phyloP scores from a whole-genome alignment of 352 stramenopile genomes.

The Phytophthora boehmeriae region DNA sequence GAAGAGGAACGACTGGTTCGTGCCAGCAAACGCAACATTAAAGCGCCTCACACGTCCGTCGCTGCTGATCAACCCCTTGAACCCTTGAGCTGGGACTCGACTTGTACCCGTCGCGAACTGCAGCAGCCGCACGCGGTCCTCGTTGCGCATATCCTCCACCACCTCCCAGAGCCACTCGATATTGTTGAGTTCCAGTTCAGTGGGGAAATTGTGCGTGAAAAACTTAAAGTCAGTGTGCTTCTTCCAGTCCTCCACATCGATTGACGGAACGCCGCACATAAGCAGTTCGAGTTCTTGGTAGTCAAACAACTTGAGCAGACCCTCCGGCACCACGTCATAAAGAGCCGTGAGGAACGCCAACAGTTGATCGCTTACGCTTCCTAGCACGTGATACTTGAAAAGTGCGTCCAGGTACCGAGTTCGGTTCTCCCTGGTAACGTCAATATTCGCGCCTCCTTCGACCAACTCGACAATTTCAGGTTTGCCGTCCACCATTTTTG shows the following conservation, averaged over 20 bases:
- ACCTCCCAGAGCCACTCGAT: constrained; percentile 98
- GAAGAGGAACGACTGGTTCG: constrained; percentile 70
- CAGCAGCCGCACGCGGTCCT: constrained; percentile 77
- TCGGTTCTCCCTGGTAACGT: constrained; percentile 96
- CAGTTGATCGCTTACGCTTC: constrained; percentile 91
- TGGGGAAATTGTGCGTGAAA: constrained; percentile 67
- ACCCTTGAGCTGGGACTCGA: constrained; percentile 80
- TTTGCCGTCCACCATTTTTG: constrained; percentile 65
- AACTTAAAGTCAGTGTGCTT: constrained; percentile 86
- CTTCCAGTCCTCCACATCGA: constrained; percentile 82
- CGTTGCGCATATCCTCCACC: constrained; percentile 71
- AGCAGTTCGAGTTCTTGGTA: constrained; percentile 98
- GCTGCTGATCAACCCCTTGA: constrained; percentile 85
- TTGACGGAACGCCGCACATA: constrained; percentile 93
- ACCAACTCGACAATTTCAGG: constrained; percentile 90
- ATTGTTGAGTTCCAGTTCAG: constrained; percentile 85
- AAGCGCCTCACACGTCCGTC: constrained; percentile 81
- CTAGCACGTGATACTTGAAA: constrained; percentile 97
- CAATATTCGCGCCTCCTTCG: constrained; percentile 85
- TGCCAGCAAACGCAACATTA: constrained; percentile 72
- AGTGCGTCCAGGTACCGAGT: constrained; percentile 93
- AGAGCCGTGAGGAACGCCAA: constrained; percentile 90
- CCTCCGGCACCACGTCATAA: constrained; percentile 97
- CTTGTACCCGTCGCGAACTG: constrained; percentile 87
- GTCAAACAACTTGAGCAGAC: constrained; percentile 97